Conservation (phyloP, 805 yeast genomes). For the Metschnikowia proteae region DNA sequence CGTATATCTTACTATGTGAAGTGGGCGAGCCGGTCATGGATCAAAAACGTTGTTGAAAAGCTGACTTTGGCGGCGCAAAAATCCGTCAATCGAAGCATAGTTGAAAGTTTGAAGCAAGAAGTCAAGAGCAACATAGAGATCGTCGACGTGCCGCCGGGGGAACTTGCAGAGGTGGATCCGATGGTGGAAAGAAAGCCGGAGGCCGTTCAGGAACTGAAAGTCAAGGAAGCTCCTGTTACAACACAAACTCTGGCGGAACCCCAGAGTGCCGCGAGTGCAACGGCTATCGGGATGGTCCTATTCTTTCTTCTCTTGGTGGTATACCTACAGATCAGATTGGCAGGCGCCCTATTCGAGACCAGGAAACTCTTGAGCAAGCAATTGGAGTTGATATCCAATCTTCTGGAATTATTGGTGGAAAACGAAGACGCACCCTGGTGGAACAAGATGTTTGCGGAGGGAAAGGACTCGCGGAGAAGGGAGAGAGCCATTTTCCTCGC, state of each 20-base stretch:
- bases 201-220: not conserved
- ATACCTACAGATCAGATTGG: constrained; percentile 8
- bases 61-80: constrained; percentile 72
- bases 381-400: constrained; percentile 6
- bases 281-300: constrained; percentile 1
- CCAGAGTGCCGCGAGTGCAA: not conserved
- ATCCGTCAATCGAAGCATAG: constrained; percentile 51
- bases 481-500: constrained; percentile 10
- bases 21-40: constrained; percentile 88
- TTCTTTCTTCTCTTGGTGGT: not conserved
- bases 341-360: constrained; percentile 3
- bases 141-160: not conserved
- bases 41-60: constrained; percentile 70
- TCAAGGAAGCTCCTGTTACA: not conserved
- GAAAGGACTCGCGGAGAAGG: not conserved
- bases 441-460: not conserved
- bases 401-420: constrained; percentile 5
- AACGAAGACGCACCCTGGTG: constrained; percentile 5
- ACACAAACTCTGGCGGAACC: not conserved
- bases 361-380: constrained; percentile 9
- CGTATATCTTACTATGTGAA: constrained; percentile 69
- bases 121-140: constrained; percentile 18
- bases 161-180: not conserved
- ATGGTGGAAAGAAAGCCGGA: not conserved
- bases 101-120: constrained; percentile 44